Evolutionary conservation across 495 filamentous ascomycete species (phyloP).

Genomic region (Podospora sp.): DNA sequence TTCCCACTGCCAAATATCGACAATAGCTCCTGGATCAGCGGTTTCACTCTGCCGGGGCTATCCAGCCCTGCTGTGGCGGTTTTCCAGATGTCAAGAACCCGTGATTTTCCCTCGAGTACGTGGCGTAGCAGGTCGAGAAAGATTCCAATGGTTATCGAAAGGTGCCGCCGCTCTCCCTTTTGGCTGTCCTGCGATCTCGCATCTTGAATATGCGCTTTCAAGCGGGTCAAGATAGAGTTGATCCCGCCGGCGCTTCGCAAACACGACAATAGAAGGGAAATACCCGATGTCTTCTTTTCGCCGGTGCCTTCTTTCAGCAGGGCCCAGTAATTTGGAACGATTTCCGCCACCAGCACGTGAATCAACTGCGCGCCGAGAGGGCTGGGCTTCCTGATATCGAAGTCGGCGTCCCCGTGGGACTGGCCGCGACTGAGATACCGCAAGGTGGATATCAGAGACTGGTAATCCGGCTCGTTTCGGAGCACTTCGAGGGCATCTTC

Average conservation of each 20-base stretch:
- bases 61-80: slow-evolving; percentile 19
- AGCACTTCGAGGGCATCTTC: slow-evolving; percentile 65
- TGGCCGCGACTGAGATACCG: slow-evolving; percentile 52
- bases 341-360: slow-evolving; percentile 66
- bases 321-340: slow-evolving; percentile 79
- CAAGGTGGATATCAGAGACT: slow-evolving; percentile 57
- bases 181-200: slow-evolving; percentile 37
- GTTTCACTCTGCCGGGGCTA: slow-evolving; percentile 18
- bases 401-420: slow-evolving; percentile 34
- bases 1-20: slow-evolving; percentile 68
- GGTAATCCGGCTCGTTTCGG: slow-evolving; percentile 64
- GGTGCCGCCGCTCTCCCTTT: slow-evolving; percentile 38
- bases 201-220: slow-evolving; percentile 57
- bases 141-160: slow-evolving; percentile 44
- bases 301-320: slow-evolving; percentile 52
- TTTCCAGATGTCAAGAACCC: slow-evolving; percentile 57
- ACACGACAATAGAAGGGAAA: slow-evolving; percentile 61
- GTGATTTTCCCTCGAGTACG: slow-evolving; percentile 58
- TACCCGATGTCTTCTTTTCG: slow-evolving; percentile 26
- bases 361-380: slow-evolving; percentile 71
- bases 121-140: slow-evolving; percentile 51
- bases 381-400: slow-evolving; percentile 64
- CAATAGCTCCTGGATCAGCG: slow-evolving; percentile 46
- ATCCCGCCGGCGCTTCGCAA: slow-evolving; percentile 73
- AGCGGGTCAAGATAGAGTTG: slow-evolving; percentile 64